Evolutionary conservation across 2,329 filamentous ascomycete species (phyloP).

Genomic region (Phialophora chinensis): DNA sequence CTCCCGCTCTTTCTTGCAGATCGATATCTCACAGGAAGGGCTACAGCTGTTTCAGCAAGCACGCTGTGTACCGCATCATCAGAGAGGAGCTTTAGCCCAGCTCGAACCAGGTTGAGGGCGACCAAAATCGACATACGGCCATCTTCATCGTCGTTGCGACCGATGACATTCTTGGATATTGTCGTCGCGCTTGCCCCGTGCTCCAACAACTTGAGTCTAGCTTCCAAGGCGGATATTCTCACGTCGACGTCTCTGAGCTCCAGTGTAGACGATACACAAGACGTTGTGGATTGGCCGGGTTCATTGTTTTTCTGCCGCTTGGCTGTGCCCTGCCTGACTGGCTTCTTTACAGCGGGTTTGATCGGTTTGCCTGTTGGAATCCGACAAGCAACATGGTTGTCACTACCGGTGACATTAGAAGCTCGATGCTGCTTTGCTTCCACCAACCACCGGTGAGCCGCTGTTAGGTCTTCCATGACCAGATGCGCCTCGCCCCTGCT

Average conservation of each 20-base stretch:
- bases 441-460: conserved; percentile 18
- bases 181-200: background rate
- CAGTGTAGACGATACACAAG: background rate
- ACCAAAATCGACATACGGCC: conserved; percentile 60
- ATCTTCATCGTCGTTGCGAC: conserved; percentile 65
- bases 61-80: conserved; percentile 80
- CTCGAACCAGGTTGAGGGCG: conserved; percentile 63
- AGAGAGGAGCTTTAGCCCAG: conserved; percentile 47
- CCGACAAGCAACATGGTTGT: background rate
- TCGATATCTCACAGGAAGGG: conserved; percentile 68
- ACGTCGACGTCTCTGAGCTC: conserved; percentile 1
- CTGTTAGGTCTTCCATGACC: conserved; percentile 14
- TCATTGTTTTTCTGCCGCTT: conserved; percentile 15
- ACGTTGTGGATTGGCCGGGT: background rate
- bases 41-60: conserved; percentile 89
- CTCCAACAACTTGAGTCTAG: conserved; percentile 52
- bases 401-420: background rate
- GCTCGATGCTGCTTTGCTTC: conserved; percentile 13
- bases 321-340: conserved; percentile 16
- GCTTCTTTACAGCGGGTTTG: conserved; percentile 1
- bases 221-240: conserved; percentile 13
- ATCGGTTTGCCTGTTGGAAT: background rate
- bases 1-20: conserved; percentile 58
- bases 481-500: conserved; percentile 28
- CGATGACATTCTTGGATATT: conserved; percentile 60